These are phyloP conservation scores for Suaeda aralocaspica DNA, from an alignment of 148 eudicot genomes.

Conservation along the genomic window DNA sequence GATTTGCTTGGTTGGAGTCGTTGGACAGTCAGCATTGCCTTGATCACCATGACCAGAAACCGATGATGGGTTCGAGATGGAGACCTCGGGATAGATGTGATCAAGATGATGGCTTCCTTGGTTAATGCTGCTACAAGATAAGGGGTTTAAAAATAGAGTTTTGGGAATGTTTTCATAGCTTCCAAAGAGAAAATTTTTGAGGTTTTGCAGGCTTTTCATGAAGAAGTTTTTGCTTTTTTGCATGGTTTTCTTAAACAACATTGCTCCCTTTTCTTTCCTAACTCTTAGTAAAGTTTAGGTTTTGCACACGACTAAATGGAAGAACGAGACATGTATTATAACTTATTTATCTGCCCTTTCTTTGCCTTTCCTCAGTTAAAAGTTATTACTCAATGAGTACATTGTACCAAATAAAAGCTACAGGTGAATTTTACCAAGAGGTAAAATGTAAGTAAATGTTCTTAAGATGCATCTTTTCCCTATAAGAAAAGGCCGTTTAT, in stretches of 20 bases:
- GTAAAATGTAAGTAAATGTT: neutral
- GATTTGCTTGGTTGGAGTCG: slow-evolving; percentile 7
- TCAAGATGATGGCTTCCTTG: slow-evolving; percentile 34
- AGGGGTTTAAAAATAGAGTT: slow-evolving; percentile 33
- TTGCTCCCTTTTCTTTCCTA: slow-evolving; percentile 25
- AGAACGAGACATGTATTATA: neutral
- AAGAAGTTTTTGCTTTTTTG: slow-evolving; percentile 49
- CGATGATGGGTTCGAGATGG: slow-evolving; percentile 30
- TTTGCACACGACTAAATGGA: neutral
- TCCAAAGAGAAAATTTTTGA: slow-evolving; percentile 40
- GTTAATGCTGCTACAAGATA: slow-evolving; percentile 27
- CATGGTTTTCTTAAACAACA: slow-evolving; percentile 40
- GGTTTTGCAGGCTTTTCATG: slow-evolving; percentile 45
- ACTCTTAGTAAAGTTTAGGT: neutral
- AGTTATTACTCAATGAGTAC: neutral
- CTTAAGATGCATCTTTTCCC: neutral
- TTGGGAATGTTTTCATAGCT: slow-evolving; percentile 44
- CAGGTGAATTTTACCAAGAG: neutral
- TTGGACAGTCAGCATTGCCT: neutral
- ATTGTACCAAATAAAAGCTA: neutral
- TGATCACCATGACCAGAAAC: slow-evolving; percentile 17
- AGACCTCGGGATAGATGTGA: slow-evolving; percentile 25
- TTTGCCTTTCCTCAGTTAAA: no score
- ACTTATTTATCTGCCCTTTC: neutral
- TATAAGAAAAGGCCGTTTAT: no score